phyloP scores from a whole-genome alignment of 768 basidiomycete genomes.

The Psilocybe cyanescens region DNA sequence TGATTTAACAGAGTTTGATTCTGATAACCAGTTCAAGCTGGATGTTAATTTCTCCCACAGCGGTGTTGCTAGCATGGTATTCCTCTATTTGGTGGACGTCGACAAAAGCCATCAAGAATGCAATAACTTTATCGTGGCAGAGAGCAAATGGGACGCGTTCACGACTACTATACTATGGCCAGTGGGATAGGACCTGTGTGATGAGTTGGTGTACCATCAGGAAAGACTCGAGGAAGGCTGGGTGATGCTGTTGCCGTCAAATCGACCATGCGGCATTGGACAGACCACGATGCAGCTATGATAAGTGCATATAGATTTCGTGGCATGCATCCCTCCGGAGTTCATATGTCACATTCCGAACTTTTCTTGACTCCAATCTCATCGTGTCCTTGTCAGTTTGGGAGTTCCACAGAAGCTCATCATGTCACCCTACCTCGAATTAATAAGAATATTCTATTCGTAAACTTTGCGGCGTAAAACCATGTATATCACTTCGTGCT shows the following conservation, averaged over 20 bases:
- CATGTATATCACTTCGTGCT: background rate
- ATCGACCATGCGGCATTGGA: background rate
- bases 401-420: too few species aligned
- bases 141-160: conserved; percentile 36
- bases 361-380: background rate
- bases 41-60: conserved; percentile 28
- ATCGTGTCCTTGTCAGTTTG: too few species aligned
- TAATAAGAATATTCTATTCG: background rate
- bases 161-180: conserved; percentile 2
- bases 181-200: background rate
- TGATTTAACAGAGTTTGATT: background rate
- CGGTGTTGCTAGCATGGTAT: conserved; percentile 55
- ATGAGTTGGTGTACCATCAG: background rate
- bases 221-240: too few species aligned
- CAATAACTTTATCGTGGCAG: conserved; percentile 61
- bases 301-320: conserved; percentile 2
- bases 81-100: conserved; percentile 66
- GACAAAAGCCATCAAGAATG: conserved; percentile 68
- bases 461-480: background rate
- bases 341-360: background rate
- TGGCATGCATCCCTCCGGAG: background rate
- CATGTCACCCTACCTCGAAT: background rate
- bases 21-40: background rate
- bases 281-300: background rate
- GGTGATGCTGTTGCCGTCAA: too few species aligned